Base-by-base conservation (phyloP, 371 early-diverging fungal genomes). In the Coelomomyces lativittatus region DNA sequence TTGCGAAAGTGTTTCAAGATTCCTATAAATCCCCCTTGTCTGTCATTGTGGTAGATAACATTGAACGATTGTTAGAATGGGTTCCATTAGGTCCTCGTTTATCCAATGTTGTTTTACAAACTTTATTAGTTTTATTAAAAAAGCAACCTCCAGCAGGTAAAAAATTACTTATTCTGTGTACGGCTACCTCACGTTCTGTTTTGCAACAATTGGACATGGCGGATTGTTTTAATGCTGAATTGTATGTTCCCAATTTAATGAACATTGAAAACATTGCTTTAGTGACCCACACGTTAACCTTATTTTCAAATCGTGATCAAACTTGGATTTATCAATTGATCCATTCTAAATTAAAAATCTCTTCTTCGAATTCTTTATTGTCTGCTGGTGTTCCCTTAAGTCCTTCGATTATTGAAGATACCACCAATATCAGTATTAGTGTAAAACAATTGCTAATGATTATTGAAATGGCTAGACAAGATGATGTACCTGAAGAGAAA, bases 41-140 rank as follows among this genome's bases (percentile, higher is more conserved):
- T 60, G 79, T 93, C 21, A 85, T 99, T 52, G 91, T 99, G 17
- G 71, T 99, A 47, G 99, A 99, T 60, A 81, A 90, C 41, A 83
- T 99, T 41, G 99, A 98, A 64, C 79, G 91, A 29, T 62, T 99
- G 6, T 61, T 93, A 23, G 99, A 98, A 49, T 99, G 87, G 80
- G 97, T 96, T 0, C 79, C 85, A 3, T 93, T 99, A 56, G 99
- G 99, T 3, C 92, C 98, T 19, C 78, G 98, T 24, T 98, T 99
- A 64, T 91, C 92, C 26, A 99, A 97, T 64, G 57, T 74, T 2
- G 84, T 98, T 3, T 66, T 99, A 15, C 99, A 99, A 62, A 89
- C 97, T 0, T 66, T 99, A 25, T 62, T 88, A 33, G 91, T 91
- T 0, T 57, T 93, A 41, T 56, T 93, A 29, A 88, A 88, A 63